Base-by-base conservation (phyloP, 176 grass and related monocot species). In the Musa schizocarpa region DNA sequence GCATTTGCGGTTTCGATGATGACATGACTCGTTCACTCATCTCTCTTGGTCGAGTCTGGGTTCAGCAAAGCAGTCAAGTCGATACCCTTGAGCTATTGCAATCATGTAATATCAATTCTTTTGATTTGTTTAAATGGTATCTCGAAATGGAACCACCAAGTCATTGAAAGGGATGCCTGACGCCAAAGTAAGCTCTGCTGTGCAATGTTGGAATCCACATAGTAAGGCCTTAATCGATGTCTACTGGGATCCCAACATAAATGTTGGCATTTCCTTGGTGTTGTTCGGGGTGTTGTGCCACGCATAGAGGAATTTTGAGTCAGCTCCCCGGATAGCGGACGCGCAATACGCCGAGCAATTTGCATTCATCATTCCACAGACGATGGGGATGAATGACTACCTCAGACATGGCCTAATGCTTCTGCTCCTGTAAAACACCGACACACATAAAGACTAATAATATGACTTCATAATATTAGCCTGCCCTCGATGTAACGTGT, bases 171-270 rank as follows among this genome's bases (percentile, higher is more conserved):
- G 34, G 4, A 43, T 43, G 34, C 4, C 34, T 24, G 6, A 43
- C 0, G 34, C 34, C 34, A 43, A 43, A 43, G 34, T 6, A 6
- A 43, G 34, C 34, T 43, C 34, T 43, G 65, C 12, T 1, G 9
- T 50, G 14, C 25, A 43, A 50, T 20, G 68, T 19, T 20, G 43
- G 68, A 51, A 52, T 70, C 68, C 68, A 70, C 43, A 19, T 70
- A 7, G 48, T 1, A 0, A 9, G 22, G 58, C 63, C 63, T 20
- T 50, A 70, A 21, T 65, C 63, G 22, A 50, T 5, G 48, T 70
- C 68, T 70, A 70, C 68, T 50, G 48, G 68, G 68, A 65, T 20
- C 48, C 43, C 68, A 70, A 68, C 68, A 10, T 22, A 16, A 20
- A 14, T 50, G 14, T 34, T 34, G 58, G 8, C 58, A 20, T 21